A percentile compares a stretch with the other conserved stretches of the same genome.
These are phyloP conservation scores for Plasmopara muralis DNA, from an alignment of 352 stramenopile species.

Conservation along the genomic window DNA sequence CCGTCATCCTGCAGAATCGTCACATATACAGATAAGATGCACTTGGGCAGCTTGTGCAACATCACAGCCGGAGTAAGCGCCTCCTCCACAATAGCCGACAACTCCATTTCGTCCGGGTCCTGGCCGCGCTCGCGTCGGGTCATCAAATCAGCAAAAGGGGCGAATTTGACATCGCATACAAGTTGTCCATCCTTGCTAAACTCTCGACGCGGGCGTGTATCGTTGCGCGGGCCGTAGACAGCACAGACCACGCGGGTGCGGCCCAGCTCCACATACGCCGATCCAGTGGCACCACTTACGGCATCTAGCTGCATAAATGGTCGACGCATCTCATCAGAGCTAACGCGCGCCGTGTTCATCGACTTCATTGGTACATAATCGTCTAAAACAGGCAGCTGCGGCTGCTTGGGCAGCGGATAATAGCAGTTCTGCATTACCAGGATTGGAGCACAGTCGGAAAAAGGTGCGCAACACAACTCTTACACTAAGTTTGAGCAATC, in stretches of 20 bases:
- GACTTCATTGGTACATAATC: constrained; percentile 29
- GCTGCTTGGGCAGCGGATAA: constrained; percentile 42
- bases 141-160: constrained; percentile 66
- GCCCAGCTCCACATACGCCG: constrained; percentile 84
- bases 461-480: neutral
- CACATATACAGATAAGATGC: constrained; percentile 83
- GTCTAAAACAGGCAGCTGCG: constrained; percentile 15
- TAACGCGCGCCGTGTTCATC: constrained; percentile 33
- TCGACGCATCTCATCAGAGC: constrained; percentile 74
- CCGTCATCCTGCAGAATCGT: constrained; percentile 85
- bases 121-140: constrained; percentile 63
- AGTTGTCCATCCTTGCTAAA: constrained; percentile 85
- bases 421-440: constrained; percentile 81
- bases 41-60: constrained; percentile 85
- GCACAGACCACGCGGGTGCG: constrained; percentile 84
- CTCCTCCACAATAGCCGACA: constrained; percentile 68
- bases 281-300: constrained; percentile 77
- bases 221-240: constrained; percentile 82
- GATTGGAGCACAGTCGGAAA: neutral
- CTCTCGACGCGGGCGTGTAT: constrained; percentile 62
- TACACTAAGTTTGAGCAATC: constrained; percentile 5
- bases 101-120: constrained; percentile 74
- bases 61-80: constrained; percentile 78
- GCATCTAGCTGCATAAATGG: constrained; percentile 83
- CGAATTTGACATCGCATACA: constrained; percentile 86